Conservation (phyloP, 257 asterid genomes). For the Solanum chaucha region DNA sequence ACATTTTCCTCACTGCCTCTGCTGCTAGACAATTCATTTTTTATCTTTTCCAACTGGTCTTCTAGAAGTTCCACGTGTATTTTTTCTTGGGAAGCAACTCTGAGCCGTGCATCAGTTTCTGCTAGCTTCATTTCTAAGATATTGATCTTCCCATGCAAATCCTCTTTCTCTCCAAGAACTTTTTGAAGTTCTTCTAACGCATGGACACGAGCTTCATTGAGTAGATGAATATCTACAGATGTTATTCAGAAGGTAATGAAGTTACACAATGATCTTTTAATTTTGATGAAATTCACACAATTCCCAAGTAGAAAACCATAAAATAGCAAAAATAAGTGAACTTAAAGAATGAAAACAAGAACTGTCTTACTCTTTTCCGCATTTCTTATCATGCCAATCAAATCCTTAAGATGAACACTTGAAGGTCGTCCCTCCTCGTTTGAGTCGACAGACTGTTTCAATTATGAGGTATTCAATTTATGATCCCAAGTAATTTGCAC, state of each 20-base stretch:
- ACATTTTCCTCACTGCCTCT: slow-evolving; percentile 16
- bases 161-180: slow-evolving; percentile 63
- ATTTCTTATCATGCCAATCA: slow-evolving; percentile 76
- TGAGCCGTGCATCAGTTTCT: slow-evolving; percentile 80
- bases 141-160: slow-evolving; percentile 70
- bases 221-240: slow-evolving; percentile 61
- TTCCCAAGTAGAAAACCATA: background rate
- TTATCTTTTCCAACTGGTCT: slow-evolving; percentile 66
- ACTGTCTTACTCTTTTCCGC: slow-evolving; percentile 68
- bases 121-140: slow-evolving; percentile 69
- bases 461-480: slow-evolving; percentile 20
- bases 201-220: slow-evolving; percentile 71
- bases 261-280: background rate
- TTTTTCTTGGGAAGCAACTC: slow-evolving; percentile 77
- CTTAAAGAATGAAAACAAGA: background rate
- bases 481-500: slow-evolving; percentile 8
- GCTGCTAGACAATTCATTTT: slow-evolving; percentile 43
- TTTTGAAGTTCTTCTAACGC: slow-evolving; percentile 70
- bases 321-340: background rate
- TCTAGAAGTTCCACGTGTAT: slow-evolving; percentile 57
- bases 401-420: slow-evolving; percentile 45
- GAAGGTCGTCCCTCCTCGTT: slow-evolving; percentile 44
- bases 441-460: slow-evolving; percentile 42
- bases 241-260: slow-evolving; percentile 9
- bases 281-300: background rate